Evolutionary conservation across 2,329 filamentous ascomycete species (phyloP).

Genomic region (Curvularia spicifera): DNA sequence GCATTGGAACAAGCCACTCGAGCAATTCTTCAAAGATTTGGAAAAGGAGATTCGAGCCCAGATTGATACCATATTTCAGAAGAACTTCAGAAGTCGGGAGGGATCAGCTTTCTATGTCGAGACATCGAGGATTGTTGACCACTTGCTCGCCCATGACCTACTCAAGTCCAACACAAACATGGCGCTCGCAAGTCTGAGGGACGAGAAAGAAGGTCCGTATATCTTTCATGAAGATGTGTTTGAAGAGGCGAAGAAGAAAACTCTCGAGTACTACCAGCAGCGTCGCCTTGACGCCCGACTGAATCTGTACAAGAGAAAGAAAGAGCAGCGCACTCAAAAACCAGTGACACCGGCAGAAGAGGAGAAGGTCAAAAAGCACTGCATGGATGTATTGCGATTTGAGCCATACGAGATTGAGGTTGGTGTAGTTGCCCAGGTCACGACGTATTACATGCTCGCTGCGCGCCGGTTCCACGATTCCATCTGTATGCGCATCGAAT

Average conservation of each 20-base stretch:
- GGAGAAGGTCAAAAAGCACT: constrained; percentile 29
- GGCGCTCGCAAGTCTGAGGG: constrained; percentile 34
- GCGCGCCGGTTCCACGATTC: constrained; percentile 68
- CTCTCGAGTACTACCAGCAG: constrained; percentile 30
- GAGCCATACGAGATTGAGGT: constrained; percentile 69
- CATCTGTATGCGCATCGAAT: constrained; percentile 50
- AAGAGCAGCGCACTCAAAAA: constrained; percentile 25
- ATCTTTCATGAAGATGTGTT: constrained; percentile 38
- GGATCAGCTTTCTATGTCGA: constrained; percentile 40
- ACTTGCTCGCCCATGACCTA: constrained; percentile 12
- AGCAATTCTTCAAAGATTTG: constrained; percentile 36
- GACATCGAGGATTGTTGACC: constrained; percentile 31
- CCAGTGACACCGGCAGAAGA: constrained; percentile 30
- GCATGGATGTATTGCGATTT: constrained; percentile 52
- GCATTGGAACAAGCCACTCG: constrained; percentile 39
- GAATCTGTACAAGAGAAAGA: constrained; percentile 34
- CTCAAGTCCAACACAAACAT: constrained; percentile 35
- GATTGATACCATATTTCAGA: constrained; percentile 35
- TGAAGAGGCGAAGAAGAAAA: constrained; percentile 21
- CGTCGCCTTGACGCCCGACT: constrained; percentile 37
- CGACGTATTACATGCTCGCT: constrained; percentile 73
- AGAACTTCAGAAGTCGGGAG: constrained; percentile 38
- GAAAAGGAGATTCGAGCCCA: constrained; percentile 15
- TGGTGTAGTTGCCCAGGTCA: constrained; percentile 66
- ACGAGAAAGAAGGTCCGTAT: constrained; percentile 48